These are phyloP conservation scores for Neofusicoccum sp. DNA, from an alignment of 2,329 filamentous ascomycete species.

Conservation along the genomic window DNA sequence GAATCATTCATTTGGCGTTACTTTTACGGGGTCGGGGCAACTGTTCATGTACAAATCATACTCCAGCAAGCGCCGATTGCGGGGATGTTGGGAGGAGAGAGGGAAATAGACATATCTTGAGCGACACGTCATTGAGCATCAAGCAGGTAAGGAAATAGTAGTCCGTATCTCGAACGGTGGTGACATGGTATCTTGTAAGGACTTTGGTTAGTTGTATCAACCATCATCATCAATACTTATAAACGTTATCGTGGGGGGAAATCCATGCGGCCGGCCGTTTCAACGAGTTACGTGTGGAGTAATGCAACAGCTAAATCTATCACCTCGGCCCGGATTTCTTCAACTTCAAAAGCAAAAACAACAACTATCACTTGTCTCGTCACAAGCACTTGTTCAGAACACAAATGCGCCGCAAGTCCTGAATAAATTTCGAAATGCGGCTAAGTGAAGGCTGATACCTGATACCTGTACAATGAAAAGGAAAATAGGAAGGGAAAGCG, in stretches of 20 bases:
- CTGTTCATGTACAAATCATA: slow-evolving; percentile 13
- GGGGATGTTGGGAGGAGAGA: neutral
- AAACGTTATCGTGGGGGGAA: neutral
- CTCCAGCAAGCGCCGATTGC: slow-evolving; percentile 8
- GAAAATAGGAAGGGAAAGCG: neutral
- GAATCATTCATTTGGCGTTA: slow-evolving; percentile 6
- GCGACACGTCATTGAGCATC: neutral
- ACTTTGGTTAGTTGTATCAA: neutral
- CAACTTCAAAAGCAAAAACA: too few relatives aligned
- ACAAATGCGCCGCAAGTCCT: too few relatives aligned
- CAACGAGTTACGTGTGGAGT: neutral
- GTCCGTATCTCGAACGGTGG: neutral
- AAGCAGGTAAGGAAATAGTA: neutral
- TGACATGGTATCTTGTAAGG: neutral
- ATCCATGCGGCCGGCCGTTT: neutral
- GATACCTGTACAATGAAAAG: neutral
- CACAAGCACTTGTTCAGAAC: too few relatives aligned
- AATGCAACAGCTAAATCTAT: neutral
- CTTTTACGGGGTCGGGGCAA: neutral
- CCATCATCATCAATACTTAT: neutral
- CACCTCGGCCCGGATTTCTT: neutral
- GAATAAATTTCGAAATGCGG: too few relatives aligned
- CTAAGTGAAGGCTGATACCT: too few relatives aligned
- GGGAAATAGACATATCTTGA: neutral
- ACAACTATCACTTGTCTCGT: too few relatives aligned